These are phyloP conservation scores for Elsinoe ampelina DNA, from an alignment of 2,329 filamentous ascomycete genomes.

Conservation along the genomic window DNA sequence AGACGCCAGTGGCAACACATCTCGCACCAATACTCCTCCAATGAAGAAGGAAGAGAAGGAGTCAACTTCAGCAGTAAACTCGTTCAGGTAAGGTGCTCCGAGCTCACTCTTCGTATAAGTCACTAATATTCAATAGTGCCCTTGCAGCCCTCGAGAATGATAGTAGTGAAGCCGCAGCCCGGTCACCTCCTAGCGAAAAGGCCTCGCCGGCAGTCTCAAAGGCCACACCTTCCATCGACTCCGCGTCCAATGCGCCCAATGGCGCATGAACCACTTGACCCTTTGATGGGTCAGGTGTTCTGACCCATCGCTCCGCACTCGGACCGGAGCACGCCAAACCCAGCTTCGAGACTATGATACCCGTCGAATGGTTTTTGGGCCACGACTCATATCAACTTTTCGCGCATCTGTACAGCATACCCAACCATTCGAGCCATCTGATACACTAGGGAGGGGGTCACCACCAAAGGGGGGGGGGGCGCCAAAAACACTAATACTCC, in stretches of 20 bases:
- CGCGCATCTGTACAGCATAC: constrained; percentile 6
- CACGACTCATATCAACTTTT: constrained; percentile 8
- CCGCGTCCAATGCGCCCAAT: constrained; percentile 33
- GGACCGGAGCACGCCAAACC: not conserved
- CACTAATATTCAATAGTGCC: constrained; percentile 33
- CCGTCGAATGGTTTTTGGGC: not conserved
- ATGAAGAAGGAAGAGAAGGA: constrained; percentile 53
- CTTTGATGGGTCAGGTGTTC: not conserved
- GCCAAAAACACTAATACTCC: constrained; percentile 7
- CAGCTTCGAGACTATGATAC: constrained; percentile 13
- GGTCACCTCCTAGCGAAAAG: constrained; percentile 46
- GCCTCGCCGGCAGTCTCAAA: constrained; percentile 25
- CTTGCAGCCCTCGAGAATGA: constrained; percentile 44
- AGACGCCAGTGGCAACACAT: constrained; percentile 70
- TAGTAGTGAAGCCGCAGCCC: constrained; percentile 50
- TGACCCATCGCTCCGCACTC: not conserved
- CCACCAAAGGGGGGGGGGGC: not conserved
- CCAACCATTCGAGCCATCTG: not conserved
- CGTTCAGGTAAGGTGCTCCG: constrained; percentile 70
- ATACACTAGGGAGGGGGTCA: constrained; percentile 5
- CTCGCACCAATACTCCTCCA: constrained; percentile 80
- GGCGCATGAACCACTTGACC: constrained; percentile 9
- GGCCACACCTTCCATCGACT: constrained; percentile 30
- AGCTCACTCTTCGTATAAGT: not conserved
- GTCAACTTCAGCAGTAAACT: constrained; percentile 65